These are phyloP conservation scores for Clitocybe nebularis DNA, from an alignment of 1,284 basidiomycete species.

Conservation along the genomic window DNA sequence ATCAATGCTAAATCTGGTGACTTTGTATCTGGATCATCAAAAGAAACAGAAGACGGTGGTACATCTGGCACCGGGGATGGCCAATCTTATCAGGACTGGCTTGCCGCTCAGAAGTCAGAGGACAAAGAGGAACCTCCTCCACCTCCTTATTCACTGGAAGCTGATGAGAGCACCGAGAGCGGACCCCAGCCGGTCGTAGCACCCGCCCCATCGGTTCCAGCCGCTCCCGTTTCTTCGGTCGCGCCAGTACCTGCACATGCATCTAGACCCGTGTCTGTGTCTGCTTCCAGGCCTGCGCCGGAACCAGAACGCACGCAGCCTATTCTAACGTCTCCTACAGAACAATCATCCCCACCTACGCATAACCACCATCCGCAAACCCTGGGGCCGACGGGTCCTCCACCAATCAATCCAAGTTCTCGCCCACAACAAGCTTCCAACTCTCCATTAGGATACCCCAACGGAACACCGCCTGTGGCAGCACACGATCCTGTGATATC, in stretches of 20 bases:
- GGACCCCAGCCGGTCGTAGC: slow-evolving; percentile 2
- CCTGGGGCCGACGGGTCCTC: slow-evolving; percentile 9
- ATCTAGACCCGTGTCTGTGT: neutral
- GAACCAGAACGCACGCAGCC: slow-evolving; percentile 4
- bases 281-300: slow-evolving; percentile 1
- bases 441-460: neutral
- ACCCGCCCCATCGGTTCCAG: neutral
- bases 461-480: neutral
- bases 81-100: slow-evolving; percentile 48
- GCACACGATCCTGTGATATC: slow-evolving; percentile 22
- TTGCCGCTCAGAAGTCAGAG: slow-evolving; percentile 36
- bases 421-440: slow-evolving; percentile 8
- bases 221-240: no score
- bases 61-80: slow-evolving; percentile 23
- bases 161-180: slow-evolving; percentile 26
- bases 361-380: slow-evolving; percentile 6
- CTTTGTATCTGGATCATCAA: slow-evolving; percentile 27
- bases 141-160: slow-evolving; percentile 65
- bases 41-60: slow-evolving; percentile 18
- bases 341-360: slow-evolving; percentile 6
- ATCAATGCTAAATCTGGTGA: slow-evolving; percentile 23
- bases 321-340: no score
- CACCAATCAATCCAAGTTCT: slow-evolving; percentile 18
- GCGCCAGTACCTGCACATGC: neutral
- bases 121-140: slow-evolving; percentile 55